Base-by-base conservation (phyloP, 306 rosid species). In the Sechiopsis laciniata region DNA sequence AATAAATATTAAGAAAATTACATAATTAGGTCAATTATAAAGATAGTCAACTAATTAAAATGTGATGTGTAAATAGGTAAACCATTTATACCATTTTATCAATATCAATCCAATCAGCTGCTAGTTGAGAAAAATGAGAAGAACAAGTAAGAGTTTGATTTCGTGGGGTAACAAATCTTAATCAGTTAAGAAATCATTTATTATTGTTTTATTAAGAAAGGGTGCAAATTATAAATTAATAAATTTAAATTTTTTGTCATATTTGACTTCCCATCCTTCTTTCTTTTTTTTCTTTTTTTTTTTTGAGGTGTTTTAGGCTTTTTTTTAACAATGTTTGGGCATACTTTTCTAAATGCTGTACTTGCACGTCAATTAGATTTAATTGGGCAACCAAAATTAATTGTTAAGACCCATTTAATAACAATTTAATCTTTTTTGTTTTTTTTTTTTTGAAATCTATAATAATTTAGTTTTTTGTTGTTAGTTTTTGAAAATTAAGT, bases 131-230 rank as follows among this genome's bases (percentile, higher is more conserved):
- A 86, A 81, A 79, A 71, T 42, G 7, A 60, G 65, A 24, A 32
- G 68, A 62, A 62, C 2, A 63, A 63, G 70, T 64, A 17, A 67
- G 83, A 74, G 59, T 79, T 82, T 78, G 81, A 79, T 89, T 89
- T 87, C 86, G 88, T 91, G 90, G 90, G 88, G 84, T 85, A 82
- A 86, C 81, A 82, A 89, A 85, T 86, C 84, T 86, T 83, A 86
- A 82, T 80, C 85, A 79, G 87, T 82, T 79, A 85, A 92, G 96
- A 82, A 89, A 87, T 81, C 62, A 40, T 20, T 57, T 64, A 78
- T 46, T 58, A 78, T 61, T 16, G 29, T 17, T 53, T 55, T 40
- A 61, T 61, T 61, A 61, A 13, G 6, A 14, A 61, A 15, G 2
- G 40, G 17, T 32, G 5, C 19, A 7, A 55, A 19, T 7, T 1